These are phyloP conservation scores for Kurtzmaniella cleridarum DNA, from an alignment of 805 yeast genomes.

Conservation along the genomic window DNA sequence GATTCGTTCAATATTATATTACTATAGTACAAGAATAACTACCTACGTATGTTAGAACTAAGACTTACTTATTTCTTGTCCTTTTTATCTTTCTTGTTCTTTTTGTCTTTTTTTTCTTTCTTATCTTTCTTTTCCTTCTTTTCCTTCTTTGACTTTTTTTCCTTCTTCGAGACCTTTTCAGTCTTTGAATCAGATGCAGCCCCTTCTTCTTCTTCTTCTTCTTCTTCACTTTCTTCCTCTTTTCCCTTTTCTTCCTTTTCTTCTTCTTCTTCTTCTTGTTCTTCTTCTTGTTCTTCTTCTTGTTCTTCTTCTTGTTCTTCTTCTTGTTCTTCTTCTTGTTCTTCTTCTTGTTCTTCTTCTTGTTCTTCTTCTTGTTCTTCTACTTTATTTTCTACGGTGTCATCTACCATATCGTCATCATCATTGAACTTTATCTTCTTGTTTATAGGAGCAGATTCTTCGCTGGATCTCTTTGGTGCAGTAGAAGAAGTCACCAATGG, in stretches of 20 bases:
- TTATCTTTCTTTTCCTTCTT: conserved; percentile 19
- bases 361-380: conserved; percentile 21
- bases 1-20: too few species aligned
- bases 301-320: conserved; percentile 5
- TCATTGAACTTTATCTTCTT: conserved; percentile 14
- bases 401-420: conserved; percentile 2
- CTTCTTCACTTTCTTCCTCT: conserved; percentile 10
- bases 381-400: conserved; percentile 15
- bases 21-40: neutral
- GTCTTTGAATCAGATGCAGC: conserved; percentile 5
- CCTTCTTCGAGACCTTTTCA: conserved; percentile 7
- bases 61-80: conserved; percentile 8
- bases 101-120: conserved; percentile 20
- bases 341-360: conserved; percentile 18
- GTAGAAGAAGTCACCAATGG: conserved; percentile 35
- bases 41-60: neutral
- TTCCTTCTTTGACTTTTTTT: conserved; percentile 15
- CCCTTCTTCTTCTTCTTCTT: conserved; percentile 11
- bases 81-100: conserved; percentile 21
- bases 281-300: conserved; percentile 11
- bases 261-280: conserved; percentile 12
- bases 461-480: conserved; percentile 16
- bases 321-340: conserved; percentile 18
- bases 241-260: conserved; percentile 11
- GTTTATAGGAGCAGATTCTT: conserved; percentile 10